A percentile compares a stretch with the other conserved stretches of the same genome.
These are phyloP conservation scores for Knufia fluminis DNA, from an alignment of 2,329 filamentous ascomycete genomes.

Conservation along the genomic window DNA sequence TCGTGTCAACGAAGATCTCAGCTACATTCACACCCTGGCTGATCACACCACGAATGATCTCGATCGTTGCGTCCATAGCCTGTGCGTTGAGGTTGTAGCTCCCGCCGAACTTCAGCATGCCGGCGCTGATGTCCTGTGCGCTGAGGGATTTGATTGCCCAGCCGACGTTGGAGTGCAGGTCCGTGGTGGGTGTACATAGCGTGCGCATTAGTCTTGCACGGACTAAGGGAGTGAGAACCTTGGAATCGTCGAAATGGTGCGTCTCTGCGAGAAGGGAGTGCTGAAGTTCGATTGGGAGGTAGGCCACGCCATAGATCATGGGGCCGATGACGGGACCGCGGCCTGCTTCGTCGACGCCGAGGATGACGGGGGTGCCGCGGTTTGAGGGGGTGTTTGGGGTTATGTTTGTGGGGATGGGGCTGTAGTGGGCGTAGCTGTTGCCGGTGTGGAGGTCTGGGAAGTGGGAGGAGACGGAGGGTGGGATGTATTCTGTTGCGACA, in stretches of 20 bases:
- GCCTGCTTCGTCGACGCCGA: conserved; percentile 90
- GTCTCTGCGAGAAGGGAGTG: conserved; percentile 65
- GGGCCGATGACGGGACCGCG: conserved; percentile 82
- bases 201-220: conserved; percentile 62
- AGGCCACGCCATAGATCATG: conserved; percentile 63
- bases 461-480: conserved; percentile 55
- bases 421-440: conserved; percentile 63
- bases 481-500: conserved; percentile 38
- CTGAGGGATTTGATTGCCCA: conserved; percentile 78
- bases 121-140: conserved; percentile 69
- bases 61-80: conserved; percentile 83
- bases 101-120: conserved; percentile 57
- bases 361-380: conserved; percentile 53
- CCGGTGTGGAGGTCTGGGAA: conserved; percentile 49
- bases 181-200: conserved; percentile 57
- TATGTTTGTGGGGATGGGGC: conserved; percentile 55
- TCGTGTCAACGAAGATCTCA: conserved; percentile 92
- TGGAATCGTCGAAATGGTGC: conserved; percentile 91
- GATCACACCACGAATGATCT: conserved; percentile 68
- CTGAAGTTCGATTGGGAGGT: conserved; percentile 55
- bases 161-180: conserved; percentile 58
- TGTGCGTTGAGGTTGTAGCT: conserved; percentile 91
- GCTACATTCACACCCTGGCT: conserved; percentile 68
- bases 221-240: conserved; percentile 73
- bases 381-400: conserved; percentile 34